Evolutionary conservation across 1,139 yeast genomes (phyloP), one percentile per base, ranked within the genome.

Genomic region (Meyerozyma smithsonii): DNA sequence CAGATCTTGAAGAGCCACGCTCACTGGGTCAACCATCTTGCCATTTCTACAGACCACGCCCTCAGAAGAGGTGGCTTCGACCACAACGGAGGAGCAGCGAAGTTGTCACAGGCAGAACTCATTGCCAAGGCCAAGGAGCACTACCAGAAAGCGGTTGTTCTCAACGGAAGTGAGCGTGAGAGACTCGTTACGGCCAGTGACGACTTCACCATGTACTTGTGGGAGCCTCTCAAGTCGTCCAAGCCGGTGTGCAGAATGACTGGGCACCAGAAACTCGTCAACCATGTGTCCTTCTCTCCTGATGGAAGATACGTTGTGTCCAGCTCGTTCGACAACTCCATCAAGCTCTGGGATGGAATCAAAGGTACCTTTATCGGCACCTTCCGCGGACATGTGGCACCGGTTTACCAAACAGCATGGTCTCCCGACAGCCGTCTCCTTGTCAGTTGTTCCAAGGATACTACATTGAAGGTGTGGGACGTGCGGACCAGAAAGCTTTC

Each of bases 331-430:
- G 99, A 92, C 61, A 92, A 92, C 61, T 86, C 96, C 2, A 80
- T 94, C 49, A 92, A 92, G 62, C 66, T 92, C 39, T 92, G 98
- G 98, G 97, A 90, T 58, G 98, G 97, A 23, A 67, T 87, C 48
- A 84, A 86, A 45, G 98, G 98, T 30, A 85, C 85, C 40, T 92
- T 90, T 51, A 64, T 92, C 33, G 81, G 95, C 5, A 89, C 97
- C 0, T 79, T 94, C 54, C 73, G 98, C 49, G 98, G 98, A 3
- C 98, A 92, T 59, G 99, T 92, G 44, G 97, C 97, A 0, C 89
- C 97, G 3, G 98, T 92, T 0, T 92, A 92, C 59, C 97, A 90
- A 64, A 89, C 96, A n/a, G 89, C 97, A 0, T 92, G 99, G 99
- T 88, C 97, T 3, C 84, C 96, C 2, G 99, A 92, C 58, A 86